These are phyloP conservation scores for Lepidium sativum DNA, from an alignment of 345 rosid genomes.

Conservation along the genomic window DNA sequence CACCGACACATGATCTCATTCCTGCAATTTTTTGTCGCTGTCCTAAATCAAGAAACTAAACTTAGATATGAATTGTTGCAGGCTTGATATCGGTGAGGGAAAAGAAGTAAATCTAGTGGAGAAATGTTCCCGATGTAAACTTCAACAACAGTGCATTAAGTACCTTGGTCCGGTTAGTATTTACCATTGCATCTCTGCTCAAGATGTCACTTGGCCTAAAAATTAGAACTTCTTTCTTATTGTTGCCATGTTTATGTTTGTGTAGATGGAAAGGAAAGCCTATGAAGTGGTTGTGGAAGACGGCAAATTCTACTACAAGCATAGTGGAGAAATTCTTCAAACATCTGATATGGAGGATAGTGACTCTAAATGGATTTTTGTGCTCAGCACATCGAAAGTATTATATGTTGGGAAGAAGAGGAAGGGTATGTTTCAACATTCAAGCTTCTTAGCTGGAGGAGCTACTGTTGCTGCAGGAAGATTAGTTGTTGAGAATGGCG, in stretches of 20 bases:
- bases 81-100: conserved; percentile 98
- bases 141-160: conserved; percentile 85
- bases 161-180: conserved; percentile 84
- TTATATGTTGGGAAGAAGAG: conserved; percentile 74
- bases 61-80: conserved; percentile 26
- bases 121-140: conserved; percentile 64
- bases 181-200: background rate
- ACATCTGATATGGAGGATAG: conserved; percentile 31
- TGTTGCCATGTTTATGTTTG: background rate
- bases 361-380: conserved; percentile 86
- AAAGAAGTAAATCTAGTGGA: conserved; percentile 68
- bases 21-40: background rate
- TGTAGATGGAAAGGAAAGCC: conserved; percentile 72
- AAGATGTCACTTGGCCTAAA: background rate
- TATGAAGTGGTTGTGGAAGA: conserved; percentile 70
- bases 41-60: conserved; percentile 6
- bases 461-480: conserved; percentile 80
- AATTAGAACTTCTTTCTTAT: conserved; percentile 10
- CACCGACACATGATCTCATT: background rate
- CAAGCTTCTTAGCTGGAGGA: conserved; percentile 95
- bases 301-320: conserved; percentile 59
- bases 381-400: conserved; percentile 64
- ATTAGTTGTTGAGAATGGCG: conserved; percentile 52
- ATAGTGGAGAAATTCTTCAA: conserved; percentile 54
- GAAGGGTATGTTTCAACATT: conserved; percentile 84